Evolutionary conservation across 495 filamentous ascomycete genomes (phyloP), one percentile per base, ranked within the genome.

Genomic region (Penicillium antarcticum): DNA sequence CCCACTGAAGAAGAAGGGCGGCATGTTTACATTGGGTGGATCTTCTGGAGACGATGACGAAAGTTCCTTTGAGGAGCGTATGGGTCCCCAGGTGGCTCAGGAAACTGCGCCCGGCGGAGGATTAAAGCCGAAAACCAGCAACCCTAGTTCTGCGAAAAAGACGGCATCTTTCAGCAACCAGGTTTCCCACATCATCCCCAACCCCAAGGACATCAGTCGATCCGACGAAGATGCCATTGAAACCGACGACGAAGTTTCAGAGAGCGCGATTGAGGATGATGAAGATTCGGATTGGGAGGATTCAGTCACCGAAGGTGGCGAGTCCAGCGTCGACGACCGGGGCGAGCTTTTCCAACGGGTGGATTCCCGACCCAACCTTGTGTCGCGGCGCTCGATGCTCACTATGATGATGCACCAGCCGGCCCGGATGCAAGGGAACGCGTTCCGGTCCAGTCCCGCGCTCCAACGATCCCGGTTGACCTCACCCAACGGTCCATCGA

Each of bases 271-370:
- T 40, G 90, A 95, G 48, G 91, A 96, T 44, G 92, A 95, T 37
- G 88, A 91, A 40, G 87, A 87, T 21, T 89, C 79, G 10, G 88
- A 94, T 48, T 95, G 91, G 90, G 91, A 95, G 64, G 92, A 96
- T 56, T 94, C 91, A 7, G 81, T 87, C n/a, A 91, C 91, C 29
- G 88, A 95, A 51, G 95, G 85, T 58, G 89, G 83, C 18, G 85
- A 83, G 45, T 88, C 89, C 0, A 92, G 86, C 60, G 77, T 88
- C 19, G 87, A 92, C 47, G 89, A 94, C 16, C 84, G 82, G 43
- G 56, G 60, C 11, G 74, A 82, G 45, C 74, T 88, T 56, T 97
- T 97, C 77, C 83, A 89, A 63, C 84, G 94, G 6, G 91, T 97
- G 24, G 91, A 96, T 64, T 96, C 92, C 16, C 81, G 84, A 56